Conservation (phyloP, 352 stramenopile species). For the Phytophthora citrophthora region DNA sequence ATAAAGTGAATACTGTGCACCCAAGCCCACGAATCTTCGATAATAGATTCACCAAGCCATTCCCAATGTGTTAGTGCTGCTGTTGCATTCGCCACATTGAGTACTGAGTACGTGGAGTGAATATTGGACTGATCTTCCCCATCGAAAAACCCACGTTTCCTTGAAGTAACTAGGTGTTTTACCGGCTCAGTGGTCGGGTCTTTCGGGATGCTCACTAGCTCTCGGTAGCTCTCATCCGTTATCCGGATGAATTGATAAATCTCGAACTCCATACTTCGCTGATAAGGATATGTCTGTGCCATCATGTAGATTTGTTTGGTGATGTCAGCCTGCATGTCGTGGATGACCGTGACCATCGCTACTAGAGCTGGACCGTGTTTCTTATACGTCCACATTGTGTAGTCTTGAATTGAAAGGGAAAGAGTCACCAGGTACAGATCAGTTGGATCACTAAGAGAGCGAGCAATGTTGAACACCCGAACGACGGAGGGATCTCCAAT, state of each 20-base stretch:
- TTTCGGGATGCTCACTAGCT: conserved; percentile 18
- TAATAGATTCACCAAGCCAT: conserved; percentile 20
- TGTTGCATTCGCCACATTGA: conserved; percentile 9
- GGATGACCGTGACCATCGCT: conserved; percentile 31
- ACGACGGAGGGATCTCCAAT: conserved; percentile 6
- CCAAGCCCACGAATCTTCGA: conserved; percentile 45
- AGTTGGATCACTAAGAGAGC: conserved; percentile 1
- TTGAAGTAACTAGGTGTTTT: conserved; percentile 33
- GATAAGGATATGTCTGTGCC: conserved; percentile 39
- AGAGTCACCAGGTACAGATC: conserved; percentile 28
- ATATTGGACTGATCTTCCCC: conserved; percentile 37
- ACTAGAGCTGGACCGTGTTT: conserved; percentile 30
- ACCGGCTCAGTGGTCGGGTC: conserved; percentile 16
- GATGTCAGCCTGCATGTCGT: conserved; percentile 25
- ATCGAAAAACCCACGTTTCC: conserved; percentile 36
- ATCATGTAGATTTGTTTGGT: conserved; percentile 31
- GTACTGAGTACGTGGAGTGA: conserved; percentile 23
- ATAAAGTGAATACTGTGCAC: conserved; percentile 43
- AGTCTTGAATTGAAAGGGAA: conserved; percentile 37
- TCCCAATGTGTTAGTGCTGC: conserved; percentile 15
- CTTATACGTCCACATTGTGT: conserved; percentile 25
- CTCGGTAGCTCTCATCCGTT: conserved; percentile 24
- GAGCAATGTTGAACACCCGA: conserved; percentile 34
- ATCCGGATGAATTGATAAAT: conserved; percentile 27
- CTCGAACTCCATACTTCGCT: conserved; percentile 34